Evolutionary conservation across 2,329 filamentous ascomycete species (phyloP), one percentile per base, ranked within the genome.

Genomic region (Fusarium xylarioides): DNA sequence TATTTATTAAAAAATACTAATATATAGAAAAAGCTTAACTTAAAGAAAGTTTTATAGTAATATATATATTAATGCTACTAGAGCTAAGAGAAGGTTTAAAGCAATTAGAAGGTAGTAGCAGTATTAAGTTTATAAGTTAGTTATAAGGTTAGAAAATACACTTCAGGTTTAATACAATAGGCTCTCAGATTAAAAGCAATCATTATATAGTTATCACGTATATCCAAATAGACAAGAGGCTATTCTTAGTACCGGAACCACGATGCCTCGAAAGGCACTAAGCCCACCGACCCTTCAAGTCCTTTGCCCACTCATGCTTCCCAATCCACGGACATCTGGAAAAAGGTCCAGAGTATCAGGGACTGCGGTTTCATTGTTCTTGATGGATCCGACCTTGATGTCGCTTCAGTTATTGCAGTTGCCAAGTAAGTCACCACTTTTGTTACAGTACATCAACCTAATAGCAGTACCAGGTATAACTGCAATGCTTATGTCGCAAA

Each of bases 371-470:
- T 11, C 4, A 2, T 37, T 7, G 1, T 53, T 3, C 32, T 52
- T 0, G 32, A 53, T 37, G 49, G 49, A 12, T 53, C n/a, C 1
- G 23, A 26, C 3, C 32, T 26, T 21, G 49, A 53, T 15, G 18
- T 53, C 4, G 32, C 49, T 26, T 37, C 32, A 7, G 49, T 53
- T 0, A 21, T 53, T 26, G 49, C 49, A 11, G 49, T 53, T 2
- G 32, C 49, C 12, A 37, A 53, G 49, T 53, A 16, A 53, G 32
- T 26, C 5, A 21, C 32, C 10, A 11, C 7, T 0, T 0, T 0
- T 16, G 0, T 16, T 26, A 26, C 6, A 23, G 5, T 2, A 2
- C 2, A 8, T 11, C 4, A 6, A 11, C 1, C 32, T 53, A 6
- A 53, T 2, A 9, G 37, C 1, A 2, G 0, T 37, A 2, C 7